phyloP scores from a whole-genome alignment of 208 protist genomes.

The Strigomonas oncopelti region DNA sequence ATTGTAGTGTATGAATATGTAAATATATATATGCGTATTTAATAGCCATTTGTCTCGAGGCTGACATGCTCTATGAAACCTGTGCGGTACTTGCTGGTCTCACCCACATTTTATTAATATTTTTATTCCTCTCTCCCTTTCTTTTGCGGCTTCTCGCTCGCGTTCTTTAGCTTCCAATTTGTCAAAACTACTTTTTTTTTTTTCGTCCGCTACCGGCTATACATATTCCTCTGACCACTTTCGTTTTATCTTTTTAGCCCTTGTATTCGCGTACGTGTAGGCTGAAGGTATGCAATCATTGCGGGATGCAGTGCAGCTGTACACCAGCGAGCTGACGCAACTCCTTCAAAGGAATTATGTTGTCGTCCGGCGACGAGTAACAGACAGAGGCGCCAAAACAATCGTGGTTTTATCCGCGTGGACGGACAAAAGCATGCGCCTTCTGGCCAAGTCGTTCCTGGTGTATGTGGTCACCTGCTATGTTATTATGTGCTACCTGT shows the following conservation, averaged over 20 bases:
- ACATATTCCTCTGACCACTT: neutral
- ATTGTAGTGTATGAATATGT: neutral
- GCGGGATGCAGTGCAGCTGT: neutral
- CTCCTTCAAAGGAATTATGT: neutral
- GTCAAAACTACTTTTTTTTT: too few species aligned
- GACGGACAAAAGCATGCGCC: conserved; percentile 1
- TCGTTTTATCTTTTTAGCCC: neutral
- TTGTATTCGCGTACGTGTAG: too few species aligned
- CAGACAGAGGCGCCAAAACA: neutral
- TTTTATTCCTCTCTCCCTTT: neutral
- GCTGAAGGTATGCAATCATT: neutral
- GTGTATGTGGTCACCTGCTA: conserved; percentile 11
- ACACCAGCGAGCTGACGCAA: neutral
- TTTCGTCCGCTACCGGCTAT: neutral
- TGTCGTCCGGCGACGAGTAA: neutral
- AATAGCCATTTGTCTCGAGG: too few species aligned
- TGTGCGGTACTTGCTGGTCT: neutral
- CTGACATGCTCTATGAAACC: too few species aligned
- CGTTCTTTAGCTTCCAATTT: too few species aligned
- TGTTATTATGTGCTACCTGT: conserved; percentile 18
- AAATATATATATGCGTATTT: too few species aligned
- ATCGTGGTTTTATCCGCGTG: neutral
- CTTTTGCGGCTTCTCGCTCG: neutral
- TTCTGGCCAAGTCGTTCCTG: neutral
- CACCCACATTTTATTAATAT: neutral